Conservation (phyloP, 352 stramenopile species). For the Pythium myriotylum region DNA sequence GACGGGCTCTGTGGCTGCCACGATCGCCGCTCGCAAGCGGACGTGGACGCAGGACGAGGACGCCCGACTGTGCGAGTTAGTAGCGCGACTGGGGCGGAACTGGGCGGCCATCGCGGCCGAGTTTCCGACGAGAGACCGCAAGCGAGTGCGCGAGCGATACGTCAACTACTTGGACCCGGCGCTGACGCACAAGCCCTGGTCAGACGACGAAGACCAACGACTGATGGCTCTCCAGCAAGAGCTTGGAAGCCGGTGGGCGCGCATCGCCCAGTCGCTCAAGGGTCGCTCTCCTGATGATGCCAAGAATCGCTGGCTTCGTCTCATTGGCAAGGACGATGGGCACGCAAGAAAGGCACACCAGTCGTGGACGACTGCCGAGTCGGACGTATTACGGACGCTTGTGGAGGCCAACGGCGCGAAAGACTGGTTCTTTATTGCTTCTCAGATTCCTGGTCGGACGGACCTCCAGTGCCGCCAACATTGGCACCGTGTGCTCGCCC, state of each 20-base stretch:
- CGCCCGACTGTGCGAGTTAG: constrained; percentile 39
- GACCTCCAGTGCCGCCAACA: constrained; percentile 82
- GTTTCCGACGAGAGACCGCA: constrained; percentile 54
- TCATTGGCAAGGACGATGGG: constrained; percentile 2
- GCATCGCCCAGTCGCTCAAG: constrained; percentile 34
- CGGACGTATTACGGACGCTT: constrained; percentile 34
- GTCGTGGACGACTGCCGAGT: constrained; percentile 39
- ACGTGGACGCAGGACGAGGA: constrained; percentile 61
- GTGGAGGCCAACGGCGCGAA: constrained; percentile 50
- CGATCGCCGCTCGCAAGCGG: constrained; percentile 5
- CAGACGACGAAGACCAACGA: constrained; percentile 42
- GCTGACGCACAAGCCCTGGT: constrained; percentile 42
- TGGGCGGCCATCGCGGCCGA: constrained; percentile 47
- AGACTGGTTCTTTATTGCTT: constrained; percentile 80
- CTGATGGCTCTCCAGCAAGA: constrained; percentile 37
- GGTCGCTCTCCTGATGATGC: constrained; percentile 51
- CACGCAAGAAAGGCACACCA: constrained; percentile 5
- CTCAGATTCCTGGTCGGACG: constrained; percentile 62
- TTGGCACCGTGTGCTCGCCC: constrained; percentile 64
- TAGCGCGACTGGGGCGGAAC: constrained; percentile 36
- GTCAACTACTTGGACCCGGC: constrained; percentile 64
- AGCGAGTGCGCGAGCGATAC: constrained; percentile 73
- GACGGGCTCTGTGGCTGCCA: neutral
- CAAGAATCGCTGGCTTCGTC: constrained; percentile 56
- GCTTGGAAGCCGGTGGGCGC: constrained; percentile 39